Conservation (phyloP, 768 basidiomycete genomes). For the Kwoniella dejecticola region DNA sequence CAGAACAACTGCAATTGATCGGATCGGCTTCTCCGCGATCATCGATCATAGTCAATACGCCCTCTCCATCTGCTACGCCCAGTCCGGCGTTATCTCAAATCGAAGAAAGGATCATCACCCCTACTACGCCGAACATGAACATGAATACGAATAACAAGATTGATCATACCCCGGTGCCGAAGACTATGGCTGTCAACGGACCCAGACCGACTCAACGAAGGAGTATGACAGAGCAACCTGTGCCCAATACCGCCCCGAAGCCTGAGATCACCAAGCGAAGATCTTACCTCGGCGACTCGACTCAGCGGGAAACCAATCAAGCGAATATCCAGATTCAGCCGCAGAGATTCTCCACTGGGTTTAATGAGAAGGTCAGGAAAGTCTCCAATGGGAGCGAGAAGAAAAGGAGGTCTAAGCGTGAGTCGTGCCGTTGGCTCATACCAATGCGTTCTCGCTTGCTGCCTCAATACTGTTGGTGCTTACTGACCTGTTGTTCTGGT, state of each 20-base stretch:
- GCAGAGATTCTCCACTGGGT: conserved; percentile 16
- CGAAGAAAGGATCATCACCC: conserved; percentile 23
- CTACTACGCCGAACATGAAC: conserved; percentile 14
- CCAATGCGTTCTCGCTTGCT: too few species aligned
- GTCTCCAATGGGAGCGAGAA: conserved; percentile 14
- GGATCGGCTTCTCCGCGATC: conserved; percentile 58
- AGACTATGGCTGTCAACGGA: neutral
- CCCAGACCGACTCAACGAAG: conserved; percentile 8
- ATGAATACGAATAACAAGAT: too few species aligned
- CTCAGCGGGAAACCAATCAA: conserved; percentile 17
- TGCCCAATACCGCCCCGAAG: conserved; percentile 10
- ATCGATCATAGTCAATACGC: conserved; percentile 21
- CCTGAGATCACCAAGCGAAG: conserved; percentile 25
- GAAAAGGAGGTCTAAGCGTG: conserved; percentile 45
- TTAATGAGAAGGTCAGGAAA: conserved; percentile 18
- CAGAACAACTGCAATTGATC: conserved; percentile 72
- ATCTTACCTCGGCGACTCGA: conserved; percentile 40
- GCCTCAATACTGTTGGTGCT: too few species aligned
- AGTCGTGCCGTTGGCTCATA: too few species aligned
- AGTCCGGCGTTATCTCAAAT: conserved; percentile 27
- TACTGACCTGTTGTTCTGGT: neutral
- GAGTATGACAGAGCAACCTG: conserved; percentile 16
- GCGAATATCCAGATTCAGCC: conserved; percentile 7
- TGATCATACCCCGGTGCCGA: too few species aligned
- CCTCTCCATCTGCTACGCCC: conserved; percentile 2